phyloP scores from a whole-genome alignment of 2,329 filamentous ascomycete species.

The Corinectria fuckeliana region DNA sequence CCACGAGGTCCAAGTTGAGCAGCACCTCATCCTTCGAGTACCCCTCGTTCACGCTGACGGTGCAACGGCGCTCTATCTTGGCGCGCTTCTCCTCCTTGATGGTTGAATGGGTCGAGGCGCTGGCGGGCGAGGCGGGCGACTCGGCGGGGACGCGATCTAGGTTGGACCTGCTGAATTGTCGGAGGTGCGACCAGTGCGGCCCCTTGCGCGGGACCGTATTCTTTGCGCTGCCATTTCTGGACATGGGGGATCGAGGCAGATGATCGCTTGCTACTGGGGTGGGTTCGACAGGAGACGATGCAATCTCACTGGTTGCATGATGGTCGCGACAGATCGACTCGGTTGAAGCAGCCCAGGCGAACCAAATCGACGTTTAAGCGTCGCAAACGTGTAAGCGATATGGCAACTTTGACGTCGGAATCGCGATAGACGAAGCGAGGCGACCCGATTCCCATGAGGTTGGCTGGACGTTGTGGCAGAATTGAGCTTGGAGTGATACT shows the following conservation, averaged over 20 bases:
- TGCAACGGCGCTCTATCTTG: constrained; percentile 56
- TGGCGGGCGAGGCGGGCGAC: constrained; percentile 54
- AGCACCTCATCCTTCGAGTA: constrained; percentile 81
- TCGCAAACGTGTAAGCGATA: constrained; percentile 19
- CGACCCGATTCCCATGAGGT: constrained; percentile 21
- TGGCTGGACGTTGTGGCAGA: constrained; percentile 35
- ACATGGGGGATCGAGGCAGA: constrained; percentile 33
- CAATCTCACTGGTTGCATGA: constrained; percentile 33
- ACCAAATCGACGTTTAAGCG: constrained; percentile 5
- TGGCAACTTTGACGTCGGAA: constrained; percentile 9
- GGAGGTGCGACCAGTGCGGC: constrained; percentile 60
- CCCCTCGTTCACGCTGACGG: constrained; percentile 71
- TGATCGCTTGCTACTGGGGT: constrained; percentile 30
- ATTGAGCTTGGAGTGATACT: constrained; percentile 22
- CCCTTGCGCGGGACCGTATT: constrained; percentile 49
- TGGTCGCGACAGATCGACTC: constrained; percentile 21
- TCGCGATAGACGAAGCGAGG: constrained; percentile 20
- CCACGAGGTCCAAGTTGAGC: constrained; percentile 76
- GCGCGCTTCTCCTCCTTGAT: constrained; percentile 43
- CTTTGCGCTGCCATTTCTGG: constrained; percentile 37
- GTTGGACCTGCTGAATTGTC: constrained; percentile 57
- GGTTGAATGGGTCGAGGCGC: constrained; percentile 58
- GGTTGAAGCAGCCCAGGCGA: constrained; percentile 17
- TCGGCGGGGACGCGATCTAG: constrained; percentile 51
- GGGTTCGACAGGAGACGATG: constrained; percentile 23